phyloP scores from a whole-genome alignment of 768 basidiomycete genomes.

The Leccinum subgranulosum region DNA sequence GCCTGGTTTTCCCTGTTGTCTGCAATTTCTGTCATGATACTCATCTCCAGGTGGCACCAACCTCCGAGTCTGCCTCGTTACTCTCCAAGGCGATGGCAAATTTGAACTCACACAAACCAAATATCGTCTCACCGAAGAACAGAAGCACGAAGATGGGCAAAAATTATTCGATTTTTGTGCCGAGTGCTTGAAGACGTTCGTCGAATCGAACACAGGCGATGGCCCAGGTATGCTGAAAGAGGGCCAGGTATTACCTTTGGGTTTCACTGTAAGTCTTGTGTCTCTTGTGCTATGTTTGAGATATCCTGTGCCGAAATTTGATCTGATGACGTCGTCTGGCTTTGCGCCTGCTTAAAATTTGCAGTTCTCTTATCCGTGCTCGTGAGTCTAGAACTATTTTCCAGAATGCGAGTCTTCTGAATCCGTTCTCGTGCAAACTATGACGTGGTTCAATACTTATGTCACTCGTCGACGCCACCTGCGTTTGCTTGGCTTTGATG shows the following conservation, averaged over 20 bases:
- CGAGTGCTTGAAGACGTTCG: constrained; percentile 85
- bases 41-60: constrained; percentile 80
- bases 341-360: not conserved
- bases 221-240: constrained; percentile 47
- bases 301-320: not conserved
- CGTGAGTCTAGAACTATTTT: constrained; percentile 46
- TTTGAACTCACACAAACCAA: constrained; percentile 98
- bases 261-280: constrained; percentile 81
- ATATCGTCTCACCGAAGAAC: constrained; percentile 94
- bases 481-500: not conserved
- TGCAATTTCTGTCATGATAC: not conserved
- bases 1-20: not conserved
- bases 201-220: constrained; percentile 65
- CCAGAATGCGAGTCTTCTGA: not conserved
- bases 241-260: constrained; percentile 70
- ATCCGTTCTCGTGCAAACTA: not conserved
- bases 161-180: constrained; percentile 97
- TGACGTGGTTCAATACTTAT: not conserved
- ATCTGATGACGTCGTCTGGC: not conserved
- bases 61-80: constrained; percentile 96
- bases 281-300: not conserved
- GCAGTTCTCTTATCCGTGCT: constrained; percentile 96
- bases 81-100: constrained; percentile 87
- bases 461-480: not conserved
- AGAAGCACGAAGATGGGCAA: constrained; percentile 97